Conservation (phyloP, 805 yeast species). For the Metschnikowia henanensis region DNA sequence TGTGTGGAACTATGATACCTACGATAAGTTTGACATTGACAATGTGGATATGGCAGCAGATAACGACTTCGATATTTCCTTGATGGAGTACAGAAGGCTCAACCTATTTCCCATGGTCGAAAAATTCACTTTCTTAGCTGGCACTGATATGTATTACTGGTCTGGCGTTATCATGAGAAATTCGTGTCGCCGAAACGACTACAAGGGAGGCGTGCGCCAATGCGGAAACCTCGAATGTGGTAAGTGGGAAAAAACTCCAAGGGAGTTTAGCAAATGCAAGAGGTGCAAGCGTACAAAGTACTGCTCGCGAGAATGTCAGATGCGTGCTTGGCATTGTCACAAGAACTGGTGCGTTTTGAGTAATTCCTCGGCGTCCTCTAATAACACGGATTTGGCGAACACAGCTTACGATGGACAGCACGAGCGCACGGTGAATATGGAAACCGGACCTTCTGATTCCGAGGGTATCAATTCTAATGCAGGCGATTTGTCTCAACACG, state of each 20-base stretch:
- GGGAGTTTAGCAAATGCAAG: constrained; percentile 93
- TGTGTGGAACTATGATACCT: constrained; percentile 43
- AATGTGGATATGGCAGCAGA: constrained; percentile 19
- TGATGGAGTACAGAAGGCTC: constrained; percentile 47
- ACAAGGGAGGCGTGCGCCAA: constrained; percentile 86
- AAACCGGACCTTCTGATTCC: constrained; percentile 16
- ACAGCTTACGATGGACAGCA: constrained; percentile 12
- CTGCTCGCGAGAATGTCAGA: constrained; percentile 90
- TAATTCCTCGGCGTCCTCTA: constrained; percentile 28
- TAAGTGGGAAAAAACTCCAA: constrained; percentile 86
- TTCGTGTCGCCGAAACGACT: constrained; percentile 88
- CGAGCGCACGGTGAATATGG: constrained; percentile 16
- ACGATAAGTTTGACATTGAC: constrained; percentile 42
- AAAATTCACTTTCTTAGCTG: constrained; percentile 72
- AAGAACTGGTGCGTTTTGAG: constrained; percentile 89
- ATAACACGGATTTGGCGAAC: constrained; percentile 12
- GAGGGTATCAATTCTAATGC: constrained; percentile 14
- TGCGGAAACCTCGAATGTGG: constrained; percentile 95
- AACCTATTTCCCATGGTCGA: constrained; percentile 92
- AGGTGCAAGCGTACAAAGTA: constrained; percentile 94
- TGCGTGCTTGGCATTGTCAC: constrained; percentile 90
- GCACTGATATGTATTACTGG: constrained; percentile 90
- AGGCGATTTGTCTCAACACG: constrained; percentile 14
- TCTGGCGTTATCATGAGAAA: constrained; percentile 97
- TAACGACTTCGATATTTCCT: constrained; percentile 37